These are phyloP conservation scores for Kodamaea hsintzibuensis DNA, from an alignment of 805 yeast species.

Conservation along the genomic window DNA sequence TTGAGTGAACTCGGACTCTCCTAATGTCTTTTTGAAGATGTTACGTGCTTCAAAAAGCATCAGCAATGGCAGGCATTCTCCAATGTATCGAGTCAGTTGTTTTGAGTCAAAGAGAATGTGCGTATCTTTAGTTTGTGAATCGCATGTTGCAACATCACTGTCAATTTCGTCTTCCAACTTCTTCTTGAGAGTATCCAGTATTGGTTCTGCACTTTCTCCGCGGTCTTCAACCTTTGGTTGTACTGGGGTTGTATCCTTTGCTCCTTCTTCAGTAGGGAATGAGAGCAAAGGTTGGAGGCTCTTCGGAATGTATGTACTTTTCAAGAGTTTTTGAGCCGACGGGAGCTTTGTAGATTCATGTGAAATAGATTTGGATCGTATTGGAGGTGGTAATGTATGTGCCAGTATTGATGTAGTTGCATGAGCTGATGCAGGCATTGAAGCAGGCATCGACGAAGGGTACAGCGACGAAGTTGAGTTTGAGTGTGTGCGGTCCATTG, in stretches of 20 bases:
- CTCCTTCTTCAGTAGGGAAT: slow-evolving; percentile 11
- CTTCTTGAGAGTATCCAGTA: slow-evolving; percentile 5
- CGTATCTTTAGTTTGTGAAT: slow-evolving; percentile 3
- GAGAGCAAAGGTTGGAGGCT: slow-evolving; percentile 16
- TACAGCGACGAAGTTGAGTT: background rate
- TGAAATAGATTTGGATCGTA: slow-evolving; percentile 5
- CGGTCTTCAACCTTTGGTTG: background rate
- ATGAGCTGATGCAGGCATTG: background rate
- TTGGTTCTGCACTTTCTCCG: background rate
- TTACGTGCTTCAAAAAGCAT: slow-evolving; percentile 41
- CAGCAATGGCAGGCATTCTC: slow-evolving; percentile 45
- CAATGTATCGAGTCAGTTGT: slow-evolving; percentile 39
- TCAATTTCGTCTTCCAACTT: background rate
- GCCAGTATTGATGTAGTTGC: background rate
- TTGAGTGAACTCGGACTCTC: slow-evolving; percentile 35
- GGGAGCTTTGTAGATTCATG: slow-evolving; percentile 8
- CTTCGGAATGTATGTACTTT: slow-evolving; percentile 14
- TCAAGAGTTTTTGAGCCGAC: slow-evolving; percentile 5
- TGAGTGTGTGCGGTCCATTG: slow-evolving; percentile 2
- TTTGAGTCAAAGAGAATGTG: slow-evolving; percentile 34
- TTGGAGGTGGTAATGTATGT: slow-evolving; percentile 1
- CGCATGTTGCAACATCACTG: slow-evolving; percentile 6
- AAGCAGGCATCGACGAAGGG: background rate
- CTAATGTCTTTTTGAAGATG: slow-evolving; percentile 31
- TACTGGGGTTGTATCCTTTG: background rate